Conservation (phyloP, 805 yeast species). For the Starmera dryadoides region DNA sequence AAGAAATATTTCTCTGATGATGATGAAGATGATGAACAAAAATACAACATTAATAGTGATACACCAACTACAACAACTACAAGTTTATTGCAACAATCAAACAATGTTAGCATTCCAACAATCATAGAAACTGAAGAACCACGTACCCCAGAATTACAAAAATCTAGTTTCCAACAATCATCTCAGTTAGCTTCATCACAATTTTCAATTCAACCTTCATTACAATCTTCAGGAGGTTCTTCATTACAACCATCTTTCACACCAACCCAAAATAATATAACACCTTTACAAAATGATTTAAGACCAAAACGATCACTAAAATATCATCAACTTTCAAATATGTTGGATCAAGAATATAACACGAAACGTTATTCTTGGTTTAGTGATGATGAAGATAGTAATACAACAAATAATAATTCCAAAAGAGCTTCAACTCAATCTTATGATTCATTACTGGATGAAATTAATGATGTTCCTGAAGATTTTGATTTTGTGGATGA, state of each 20-base stretch:
- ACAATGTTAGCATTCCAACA: not conserved
- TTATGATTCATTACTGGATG: constrained; percentile 40
- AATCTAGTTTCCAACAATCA: not conserved
- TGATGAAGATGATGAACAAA: constrained; percentile 9
- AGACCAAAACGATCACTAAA: constrained; percentile 20
- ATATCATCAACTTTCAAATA: constrained; percentile 29
- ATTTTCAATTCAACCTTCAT: not conserved
- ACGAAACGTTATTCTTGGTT: constrained; percentile 18
- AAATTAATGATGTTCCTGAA: constrained; percentile 42
- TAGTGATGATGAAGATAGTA: constrained; percentile 22
- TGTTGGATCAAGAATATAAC: constrained; percentile 28
- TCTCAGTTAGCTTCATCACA: constrained; percentile 3
- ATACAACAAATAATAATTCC: constrained; percentile 1
- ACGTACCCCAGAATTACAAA: not conserved
- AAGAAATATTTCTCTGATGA: constrained; percentile 19
- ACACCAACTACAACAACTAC: not conserved
- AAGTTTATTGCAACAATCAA: not conserved
- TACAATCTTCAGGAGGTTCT: not conserved
- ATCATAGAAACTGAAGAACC: not conserved
- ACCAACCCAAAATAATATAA: too few relatives aligned
- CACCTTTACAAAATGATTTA: not conserved
- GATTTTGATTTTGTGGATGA: constrained; percentile 25
- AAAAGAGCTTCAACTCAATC: constrained; percentile 13
- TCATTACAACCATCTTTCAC: not conserved
- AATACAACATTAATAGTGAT: too few relatives aligned